These are phyloP conservation scores for Raffaelea ambrosiae DNA, from an alignment of 2,329 filamentous ascomycete species.

Conservation along the genomic window DNA sequence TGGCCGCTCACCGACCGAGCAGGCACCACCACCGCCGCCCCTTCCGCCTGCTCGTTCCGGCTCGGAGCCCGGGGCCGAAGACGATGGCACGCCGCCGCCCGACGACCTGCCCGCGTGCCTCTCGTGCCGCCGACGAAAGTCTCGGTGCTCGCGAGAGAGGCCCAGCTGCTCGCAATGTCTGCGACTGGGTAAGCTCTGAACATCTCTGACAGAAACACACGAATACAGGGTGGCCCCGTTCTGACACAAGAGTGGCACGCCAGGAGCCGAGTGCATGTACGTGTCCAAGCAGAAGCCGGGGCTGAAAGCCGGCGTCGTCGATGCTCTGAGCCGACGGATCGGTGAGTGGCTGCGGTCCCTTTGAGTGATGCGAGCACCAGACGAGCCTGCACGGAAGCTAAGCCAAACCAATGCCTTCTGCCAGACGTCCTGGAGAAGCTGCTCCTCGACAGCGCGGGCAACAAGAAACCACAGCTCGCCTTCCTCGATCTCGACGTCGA, in stretches of 20 bases:
- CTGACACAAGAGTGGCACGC: not conserved
- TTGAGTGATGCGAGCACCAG: too few relatives aligned
- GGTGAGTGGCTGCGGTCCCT: conserved; percentile 4
- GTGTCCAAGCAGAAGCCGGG: conserved; percentile 12
- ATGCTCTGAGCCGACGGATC: conserved; percentile 11
- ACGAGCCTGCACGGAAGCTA: too few relatives aligned
- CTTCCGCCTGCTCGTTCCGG: too few relatives aligned
- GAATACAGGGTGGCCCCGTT: too few relatives aligned
- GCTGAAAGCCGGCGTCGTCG: conserved; percentile 12
- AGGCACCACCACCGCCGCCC: not conserved
- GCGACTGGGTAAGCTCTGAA: not conserved
- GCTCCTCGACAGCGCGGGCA: not conserved
- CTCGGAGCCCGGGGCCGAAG: conserved; percentile 1
- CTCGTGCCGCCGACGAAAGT: conserved; percentile 3
- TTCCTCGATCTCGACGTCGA: not conserved
- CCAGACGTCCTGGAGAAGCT: conserved; percentile 8
- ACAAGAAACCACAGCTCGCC: conserved; percentile 1
- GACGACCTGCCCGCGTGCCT: conserved; percentile 4
- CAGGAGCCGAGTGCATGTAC: conserved; percentile 4
- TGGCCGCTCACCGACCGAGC: not conserved
- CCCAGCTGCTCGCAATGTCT: conserved; percentile 5
- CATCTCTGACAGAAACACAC: too few relatives aligned
- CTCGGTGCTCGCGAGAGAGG: conserved; percentile 4
- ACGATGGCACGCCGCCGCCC: not conserved
- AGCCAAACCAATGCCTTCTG: too few relatives aligned